Evolutionary conservation across 2,329 filamentous ascomycete species (phyloP), one percentile per base, ranked within the genome.

Genomic region (Cercospora sesami): DNA sequence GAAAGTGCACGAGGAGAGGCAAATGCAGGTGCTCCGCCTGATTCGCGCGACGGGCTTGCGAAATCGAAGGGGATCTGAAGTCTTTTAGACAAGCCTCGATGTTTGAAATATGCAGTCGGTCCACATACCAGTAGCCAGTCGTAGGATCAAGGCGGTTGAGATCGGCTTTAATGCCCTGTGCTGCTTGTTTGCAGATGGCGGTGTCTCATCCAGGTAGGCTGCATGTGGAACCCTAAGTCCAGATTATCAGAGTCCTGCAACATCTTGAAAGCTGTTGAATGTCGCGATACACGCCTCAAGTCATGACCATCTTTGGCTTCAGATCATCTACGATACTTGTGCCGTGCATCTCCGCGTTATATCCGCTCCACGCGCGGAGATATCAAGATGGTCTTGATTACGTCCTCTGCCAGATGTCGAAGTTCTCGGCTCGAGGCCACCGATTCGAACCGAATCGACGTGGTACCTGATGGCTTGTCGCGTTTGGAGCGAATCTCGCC

Each of bases 1-100:
- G 69, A 69, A 53, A 60, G 59, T 42, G 65, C 66, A 23, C 61
- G 71, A 45, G 69, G 66, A 28, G 71, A 69, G 30, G 45, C 68
- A 1, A 66, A 66, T 28, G 69, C 69, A 26, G 69, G 71, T 16
- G 71, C 63, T 45, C 39, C 60, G 31, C 45, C 63, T 26, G 36
- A 58, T 21, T 48, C 60, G 55, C 42, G 64, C 12, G 63, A 70
- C 57, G 67, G 63, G 21, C 10, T 68, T 14, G 31, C 51, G 31
- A 63, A n/a, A 21, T 21, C 16, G 26, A 51, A 33, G 42, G 26
- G 28, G 10, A 45, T 48, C 26, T 58, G 53, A 58, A 26, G 5
- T 23, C 21, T 51, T 10, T 12, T 51, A 6, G 45, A 51, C 21
- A 23, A 23, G 18, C 45, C 10, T 23, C 23, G 9, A 26, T 5